These are phyloP conservation scores for Ganoderma sinense DNA, from an alignment of 1,284 basidiomycete species.

Conservation along the genomic window DNA sequence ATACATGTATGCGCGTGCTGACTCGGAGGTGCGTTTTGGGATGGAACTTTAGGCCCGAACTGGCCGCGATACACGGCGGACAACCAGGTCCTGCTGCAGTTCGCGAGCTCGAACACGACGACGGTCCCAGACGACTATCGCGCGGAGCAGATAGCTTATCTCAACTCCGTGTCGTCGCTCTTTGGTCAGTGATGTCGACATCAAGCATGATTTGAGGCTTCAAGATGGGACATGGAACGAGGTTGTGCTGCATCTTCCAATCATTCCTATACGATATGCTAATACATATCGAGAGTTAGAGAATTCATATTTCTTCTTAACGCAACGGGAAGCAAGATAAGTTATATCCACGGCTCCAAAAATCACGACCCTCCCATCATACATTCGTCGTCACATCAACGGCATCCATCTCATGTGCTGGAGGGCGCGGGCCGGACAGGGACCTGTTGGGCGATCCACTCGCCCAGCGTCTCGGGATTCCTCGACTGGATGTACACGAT, in stretches of 20 bases:
- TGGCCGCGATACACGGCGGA: not conserved
- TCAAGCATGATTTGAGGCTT: no score
- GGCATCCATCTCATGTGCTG: not conserved
- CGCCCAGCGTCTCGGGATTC: constrained; percentile 39
- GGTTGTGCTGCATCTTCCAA: not conserved
- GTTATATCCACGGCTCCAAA: no score
- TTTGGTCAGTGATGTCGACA: not conserved
- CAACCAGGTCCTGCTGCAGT: not conserved
- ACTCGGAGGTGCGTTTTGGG: no score
- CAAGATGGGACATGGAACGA: no score
- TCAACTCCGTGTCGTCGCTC: not conserved
- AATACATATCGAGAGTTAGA: not conserved
- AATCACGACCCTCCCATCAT: not conserved
- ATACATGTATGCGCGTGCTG: no score
- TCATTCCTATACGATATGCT: not conserved
- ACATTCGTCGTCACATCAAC: not conserved
- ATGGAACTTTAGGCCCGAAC: not conserved
- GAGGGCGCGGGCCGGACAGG: constrained; percentile 13
- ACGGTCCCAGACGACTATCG: not conserved
- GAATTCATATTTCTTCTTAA: no score
- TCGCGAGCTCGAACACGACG: not conserved
- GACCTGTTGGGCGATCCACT: constrained; percentile 40
- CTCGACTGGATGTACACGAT: constrained; percentile 43
- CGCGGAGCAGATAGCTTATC: not conserved
- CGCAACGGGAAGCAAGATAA: no score